Conservation (phyloP, 208 protist genomes). For the Leishmania martiniquensis region DNA sequence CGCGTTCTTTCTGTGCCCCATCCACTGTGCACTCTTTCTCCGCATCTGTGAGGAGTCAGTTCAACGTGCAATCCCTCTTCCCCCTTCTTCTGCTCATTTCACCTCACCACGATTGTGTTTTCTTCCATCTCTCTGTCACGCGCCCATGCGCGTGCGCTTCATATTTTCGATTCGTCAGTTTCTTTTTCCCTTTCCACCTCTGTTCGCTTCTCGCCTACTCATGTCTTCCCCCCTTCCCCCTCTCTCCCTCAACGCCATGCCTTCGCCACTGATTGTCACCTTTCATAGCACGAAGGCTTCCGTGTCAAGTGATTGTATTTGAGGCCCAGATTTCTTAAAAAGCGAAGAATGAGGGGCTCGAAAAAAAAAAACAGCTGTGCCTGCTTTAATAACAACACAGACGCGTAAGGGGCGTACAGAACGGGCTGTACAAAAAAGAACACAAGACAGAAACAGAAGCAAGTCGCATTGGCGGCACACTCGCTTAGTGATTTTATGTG, state of each 20-base stretch:
- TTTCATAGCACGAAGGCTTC: background rate
- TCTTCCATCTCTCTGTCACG: background rate
- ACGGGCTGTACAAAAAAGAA: too few relatives aligned
- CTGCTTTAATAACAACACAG: too few relatives aligned
- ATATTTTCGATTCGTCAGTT: too few relatives aligned
- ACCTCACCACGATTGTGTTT: too few relatives aligned
- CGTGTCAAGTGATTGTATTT: background rate
- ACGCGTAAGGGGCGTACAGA: background rate
- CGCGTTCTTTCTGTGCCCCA: background rate
- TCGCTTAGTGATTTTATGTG: background rate
- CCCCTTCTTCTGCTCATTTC: background rate
- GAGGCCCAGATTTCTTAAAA: background rate
- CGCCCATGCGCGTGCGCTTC: background rate
- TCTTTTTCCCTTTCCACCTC: background rate
- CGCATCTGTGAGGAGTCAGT: background rate
- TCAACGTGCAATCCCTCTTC: background rate
- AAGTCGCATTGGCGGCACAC: too few relatives aligned
- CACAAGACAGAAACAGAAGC: too few relatives aligned
- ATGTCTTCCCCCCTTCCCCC: background rate
- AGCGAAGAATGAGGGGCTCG: background rate
- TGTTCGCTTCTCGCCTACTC: background rate
- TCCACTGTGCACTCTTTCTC: background rate
- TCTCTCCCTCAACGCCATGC: background rate
- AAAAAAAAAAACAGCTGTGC: background rate
- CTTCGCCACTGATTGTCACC: background rate